phyloP scores from a whole-genome alignment of 805 yeast genomes.

The Candida sakaeoensis region DNA sequence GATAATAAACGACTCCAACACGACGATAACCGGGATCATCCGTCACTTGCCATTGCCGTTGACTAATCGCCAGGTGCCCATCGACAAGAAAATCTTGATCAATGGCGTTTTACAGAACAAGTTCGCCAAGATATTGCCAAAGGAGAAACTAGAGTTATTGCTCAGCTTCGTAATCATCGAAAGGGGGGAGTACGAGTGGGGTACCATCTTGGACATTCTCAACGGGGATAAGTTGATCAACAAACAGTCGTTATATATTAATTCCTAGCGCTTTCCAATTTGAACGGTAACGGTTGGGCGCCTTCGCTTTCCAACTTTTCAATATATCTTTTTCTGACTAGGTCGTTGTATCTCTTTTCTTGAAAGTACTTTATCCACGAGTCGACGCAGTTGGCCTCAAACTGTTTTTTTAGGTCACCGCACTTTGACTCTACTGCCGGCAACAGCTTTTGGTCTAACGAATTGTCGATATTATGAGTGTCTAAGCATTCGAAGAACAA shows the following conservation, averaged over 20 bases:
- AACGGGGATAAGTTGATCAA: constrained; percentile 15
- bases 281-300: constrained; percentile 39
- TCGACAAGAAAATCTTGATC: constrained; percentile 58
- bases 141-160: constrained; percentile 37
- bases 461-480: constrained; percentile 61
- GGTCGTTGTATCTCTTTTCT: constrained; percentile 79
- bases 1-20: constrained; percentile 46
- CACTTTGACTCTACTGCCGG: constrained; percentile 54
- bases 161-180: constrained; percentile 66
- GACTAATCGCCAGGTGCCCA: constrained; percentile 23
- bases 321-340: constrained; percentile 63
- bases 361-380: constrained; percentile 90
- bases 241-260: constrained; percentile 31
- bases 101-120: constrained; percentile 71
- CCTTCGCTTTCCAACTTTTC: constrained; percentile 70
- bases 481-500: constrained; percentile 71
- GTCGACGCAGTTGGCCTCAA: constrained; percentile 72
- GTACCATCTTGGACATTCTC: constrained; percentile 34
- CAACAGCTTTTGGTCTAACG: constrained; percentile 53
- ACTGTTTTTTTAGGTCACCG: constrained; percentile 50
- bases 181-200: constrained; percentile 81
- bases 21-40: constrained; percentile 49
- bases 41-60: constrained; percentile 52
- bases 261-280: constrained; percentile 20
- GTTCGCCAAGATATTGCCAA: constrained; percentile 35